Base-by-base conservation (phyloP, 805 yeast genomes). In the Candida namnaoensis region DNA sequence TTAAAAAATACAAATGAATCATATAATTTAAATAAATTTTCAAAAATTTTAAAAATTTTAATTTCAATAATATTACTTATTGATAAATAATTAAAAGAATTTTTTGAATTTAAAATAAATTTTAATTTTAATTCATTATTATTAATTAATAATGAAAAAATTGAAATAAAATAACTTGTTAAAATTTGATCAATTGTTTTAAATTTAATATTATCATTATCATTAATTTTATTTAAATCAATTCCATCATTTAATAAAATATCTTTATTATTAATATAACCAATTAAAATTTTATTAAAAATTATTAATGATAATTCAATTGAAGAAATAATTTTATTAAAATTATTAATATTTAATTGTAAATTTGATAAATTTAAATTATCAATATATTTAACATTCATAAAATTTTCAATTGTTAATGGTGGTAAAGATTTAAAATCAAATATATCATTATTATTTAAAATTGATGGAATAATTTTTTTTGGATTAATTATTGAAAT, bases 1-100 rank as follows among this genome's bases (percentile, higher is more conserved):
- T 58, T 61, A 41, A 54, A 62, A 13, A 65, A 42, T 1, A 65
- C 59, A 32, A 65, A 50, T 35, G 65, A 53, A 12, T 68, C 68
- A 48, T 68, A 64, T 0, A 61, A 40, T 5, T 57, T 43, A 24
- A 69, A 50, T 4, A 70, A 42, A 42, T 64, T 49, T 24, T 68
- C 70, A 48, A 65, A 51, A 11, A 52, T 40, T 23, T 49, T 44
- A 25, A 50, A 47, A 37, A 55, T 46, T 38, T 53, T 51, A 2
- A 49, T 44, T 50, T 47, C 52, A 51, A 49, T 40, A 36, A 45
- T 42, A 46, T 44, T 52, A 34, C 44, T 47, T 3, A 41, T 14
- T 4, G 57, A 47, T 7, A 25, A 37, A 10, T 37, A 42, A 33
- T 52, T 54, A 12, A n/a, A 9, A 30, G 7, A 30, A 23, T 9